Evolutionary conservation across 257 asterid genomes (phyloP).

Genomic region (Solanum virginianum): DNA sequence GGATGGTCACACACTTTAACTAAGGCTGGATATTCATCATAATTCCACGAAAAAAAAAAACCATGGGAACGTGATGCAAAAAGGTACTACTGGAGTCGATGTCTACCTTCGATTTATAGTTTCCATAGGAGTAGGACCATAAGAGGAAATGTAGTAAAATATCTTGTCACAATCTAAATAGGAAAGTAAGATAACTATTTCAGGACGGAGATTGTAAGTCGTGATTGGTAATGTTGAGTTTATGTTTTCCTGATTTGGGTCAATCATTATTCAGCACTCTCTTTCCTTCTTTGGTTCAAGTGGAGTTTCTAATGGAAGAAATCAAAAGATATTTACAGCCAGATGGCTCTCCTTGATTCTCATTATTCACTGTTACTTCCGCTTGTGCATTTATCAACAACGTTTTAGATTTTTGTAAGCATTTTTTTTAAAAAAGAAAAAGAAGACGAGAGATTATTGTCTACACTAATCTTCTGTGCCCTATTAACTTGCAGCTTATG

Average conservation of each 20-base stretch:
- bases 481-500: slow-evolving; percentile 47
- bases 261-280: not conserved
- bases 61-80: not conserved
- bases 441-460: not conserved
- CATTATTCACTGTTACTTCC: not conserved
- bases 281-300: not conserved
- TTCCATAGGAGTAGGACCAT: not conserved
- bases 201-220: not conserved
- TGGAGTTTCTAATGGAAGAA: not conserved
- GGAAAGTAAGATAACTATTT: not conserved
- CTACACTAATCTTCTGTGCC: not conserved
- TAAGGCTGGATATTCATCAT: not conserved
- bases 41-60: not conserved
- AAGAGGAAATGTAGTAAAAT: not conserved
- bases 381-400: not conserved
- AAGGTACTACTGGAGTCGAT: not conserved
- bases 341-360: not conserved
- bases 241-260: not conserved
- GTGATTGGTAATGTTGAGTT: not conserved
- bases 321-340: not conserved
- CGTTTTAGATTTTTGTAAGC: not conserved
- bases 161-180: not conserved
- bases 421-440: not conserved
- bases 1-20: not conserved
- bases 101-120: not conserved